These are phyloP conservation scores for Exobasidium rhododendri DNA, from an alignment of 1,284 basidiomycete species.

Conservation along the genomic window DNA sequence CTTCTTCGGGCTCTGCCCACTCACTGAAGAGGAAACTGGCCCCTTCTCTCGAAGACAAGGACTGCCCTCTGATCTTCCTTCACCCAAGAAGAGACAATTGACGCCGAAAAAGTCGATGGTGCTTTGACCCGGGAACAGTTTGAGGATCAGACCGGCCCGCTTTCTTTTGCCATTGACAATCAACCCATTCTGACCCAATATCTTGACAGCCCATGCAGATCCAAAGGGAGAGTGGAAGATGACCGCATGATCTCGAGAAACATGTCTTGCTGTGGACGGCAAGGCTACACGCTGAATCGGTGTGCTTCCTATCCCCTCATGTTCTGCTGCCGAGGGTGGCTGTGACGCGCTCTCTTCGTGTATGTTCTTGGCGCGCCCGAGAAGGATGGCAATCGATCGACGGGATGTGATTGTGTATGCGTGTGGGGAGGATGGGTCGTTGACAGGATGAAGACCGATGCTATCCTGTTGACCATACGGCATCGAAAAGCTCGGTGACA, in stretches of 20 bases:
- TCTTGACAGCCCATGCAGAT: slow-evolving; percentile 39
- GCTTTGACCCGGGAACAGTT: slow-evolving; percentile 20
- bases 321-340: not conserved
- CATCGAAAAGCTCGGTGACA: too few species aligned
- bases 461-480: not conserved
- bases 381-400: not conserved
- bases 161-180: slow-evolving; percentile 46
- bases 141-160: slow-evolving; percentile 43
- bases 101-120: slow-evolving; percentile 4
- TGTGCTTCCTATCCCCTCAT: slow-evolving; percentile 25
- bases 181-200: slow-evolving; percentile 52
- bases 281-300: slow-evolving; percentile 35
- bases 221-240: slow-evolving; percentile 47
- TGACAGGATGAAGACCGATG: not conserved
- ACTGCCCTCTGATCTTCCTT: not conserved
- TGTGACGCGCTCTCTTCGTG: slow-evolving; percentile 3
- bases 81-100: not conserved
- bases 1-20: not conserved
- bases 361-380: not conserved
- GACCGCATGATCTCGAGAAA: slow-evolving; percentile 47
- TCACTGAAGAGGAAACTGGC: not conserved
- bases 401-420: not conserved
- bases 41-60: not conserved
- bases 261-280: slow-evolving; percentile 44
- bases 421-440: not conserved